Conservation (phyloP, 2,329 filamentous ascomycete species). For the Ophiocordyceps camponoti-saundersi region DNA sequence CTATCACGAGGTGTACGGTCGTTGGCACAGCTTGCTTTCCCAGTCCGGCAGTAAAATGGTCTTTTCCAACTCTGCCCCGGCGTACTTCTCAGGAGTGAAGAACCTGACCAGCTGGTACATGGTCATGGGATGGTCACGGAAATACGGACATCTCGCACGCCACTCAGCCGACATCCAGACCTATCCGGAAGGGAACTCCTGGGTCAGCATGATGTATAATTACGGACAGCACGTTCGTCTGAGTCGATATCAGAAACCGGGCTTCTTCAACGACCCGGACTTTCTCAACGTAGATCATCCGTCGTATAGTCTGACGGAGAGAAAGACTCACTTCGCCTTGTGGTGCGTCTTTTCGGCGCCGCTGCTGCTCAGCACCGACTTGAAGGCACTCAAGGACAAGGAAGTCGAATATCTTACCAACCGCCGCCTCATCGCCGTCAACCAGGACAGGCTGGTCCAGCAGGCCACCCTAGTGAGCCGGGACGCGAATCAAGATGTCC, state of each 20-base stretch:
- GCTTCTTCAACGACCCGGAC: conserved; percentile 21
- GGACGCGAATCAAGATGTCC: conserved; percentile 22
- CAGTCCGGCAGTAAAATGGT: conserved; percentile 18
- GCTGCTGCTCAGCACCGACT: conserved; percentile 19
- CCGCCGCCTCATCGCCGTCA: conserved; percentile 20
- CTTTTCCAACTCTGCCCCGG: conserved; percentile 27
- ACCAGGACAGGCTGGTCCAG: conserved; percentile 23
- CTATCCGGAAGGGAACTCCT: conserved; percentile 22
- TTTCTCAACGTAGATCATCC: conserved; percentile 19
- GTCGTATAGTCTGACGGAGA: conserved; percentile 15
- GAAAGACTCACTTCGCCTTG: conserved; percentile 17
- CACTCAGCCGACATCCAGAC: conserved; percentile 24
- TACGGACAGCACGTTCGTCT: conserved; percentile 25
- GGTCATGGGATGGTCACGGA: conserved; percentile 25
- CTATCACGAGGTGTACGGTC: conserved; percentile 16
- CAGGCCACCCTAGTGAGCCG: conserved; percentile 30
- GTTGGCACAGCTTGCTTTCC: conserved; percentile 23
- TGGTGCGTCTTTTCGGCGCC: conserved; percentile 18
- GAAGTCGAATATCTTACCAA: conserved; percentile 21
- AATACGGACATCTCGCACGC: conserved; percentile 23
- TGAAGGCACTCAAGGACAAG: conserved; percentile 16
- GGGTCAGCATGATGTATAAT: conserved; percentile 30
- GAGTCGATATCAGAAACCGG: conserved; percentile 19
- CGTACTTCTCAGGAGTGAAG: conserved; percentile 19
- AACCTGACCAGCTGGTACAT: conserved; percentile 25